Evolutionary conservation across 306 rosid species (phyloP), one percentile per base, ranked within the genome.

Genomic region (Begonia loranthoides): DNA sequence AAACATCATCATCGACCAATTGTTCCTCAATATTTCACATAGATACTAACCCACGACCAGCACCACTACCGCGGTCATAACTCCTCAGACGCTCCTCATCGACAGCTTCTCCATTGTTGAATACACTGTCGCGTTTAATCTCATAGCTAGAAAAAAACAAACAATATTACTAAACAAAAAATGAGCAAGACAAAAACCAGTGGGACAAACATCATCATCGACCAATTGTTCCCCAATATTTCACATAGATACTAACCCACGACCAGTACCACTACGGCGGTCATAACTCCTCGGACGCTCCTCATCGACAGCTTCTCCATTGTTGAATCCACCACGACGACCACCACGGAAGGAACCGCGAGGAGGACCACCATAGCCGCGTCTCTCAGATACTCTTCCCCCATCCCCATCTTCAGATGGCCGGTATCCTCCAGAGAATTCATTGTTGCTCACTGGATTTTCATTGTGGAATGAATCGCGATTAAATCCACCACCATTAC

Each of bases 191-290:
- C 36, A 28, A 28, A 28, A 4, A 28, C 36, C 6, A 28, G 9
- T 28, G 8, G 36, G 9, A 28, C 36, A 28, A 28, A 28, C 36
- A 28, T 28, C 6, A 28, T 28, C 36, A 5, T 1, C 36, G 6
- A 0, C 36, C 36, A 28, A 28, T 28, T 28, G 36, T 28, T 7
- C 6, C 7, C 5, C 36, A 28, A 28, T 4, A 28, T 28, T 28
- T 28, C 36, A 28, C 36, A 28, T 28, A 28, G 22, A 19, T 19
- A 69, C 73, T 66, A 10, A 77, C 83, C 83, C 83, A 10, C 72
- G 83, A 36, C 79, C 83, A 13, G 83, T 77, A 49, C 79, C 83
- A 60, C 79, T 77, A 64, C 63, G 76, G 17, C 83, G 83, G 5
- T 77, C 79, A 53, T 56, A 69, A 0, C 12, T 15, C 62, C 83